Base-by-base conservation (phyloP, 495 filamentous ascomycete species). In the Hyaloscypha variabilis region DNA sequence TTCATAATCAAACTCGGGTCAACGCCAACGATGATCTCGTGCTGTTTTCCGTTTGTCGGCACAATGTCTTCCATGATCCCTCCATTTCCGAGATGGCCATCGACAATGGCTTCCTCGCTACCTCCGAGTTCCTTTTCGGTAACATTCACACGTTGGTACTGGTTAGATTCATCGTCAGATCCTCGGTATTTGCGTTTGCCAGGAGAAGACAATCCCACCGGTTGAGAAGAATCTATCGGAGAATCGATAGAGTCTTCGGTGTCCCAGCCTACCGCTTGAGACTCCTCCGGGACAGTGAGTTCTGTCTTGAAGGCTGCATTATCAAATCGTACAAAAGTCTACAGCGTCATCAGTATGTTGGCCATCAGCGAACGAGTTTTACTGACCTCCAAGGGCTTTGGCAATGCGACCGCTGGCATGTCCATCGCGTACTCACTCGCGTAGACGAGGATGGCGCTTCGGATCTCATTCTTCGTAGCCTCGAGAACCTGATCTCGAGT, bases 361-460 rank as follows among this genome's bases (percentile, higher is more conserved):
- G 24, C 4, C 39, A 46, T 3, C 6, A 50, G 13, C 29, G 26
- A 30, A 26, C 10, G 24, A 54, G 13, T 26, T 26, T 54, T 11
- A 69, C 68, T 68, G 55, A 78, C 76, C 65, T 78, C 70, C 28
- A 79, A 67, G 17, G 75, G 34, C 34, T 63, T 64, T 54, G 77
- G 77, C n/a, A 79, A 59, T 31, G 60, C 62, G 8, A 61, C 24
- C 26, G 59, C 24, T 39, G 42, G 61, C 21, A 50, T 64, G n/a
- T 66, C 29, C 67, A 79, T 68, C 19, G 77, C 77, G 25, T 72
- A 71, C 11, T 75, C 72, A 39, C 66, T 77, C 13, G 77, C 77
- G 58, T 79, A 79, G 23, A 79, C 70, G 19, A 74, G 30, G 8
- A 77, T 52, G n/a, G 69, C 50, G 29, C 61, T 69, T 23, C 76